Evolutionary conservation across 78 protist genomes (phyloP).

Genomic region (Cavenderia fasciculata): DNA sequence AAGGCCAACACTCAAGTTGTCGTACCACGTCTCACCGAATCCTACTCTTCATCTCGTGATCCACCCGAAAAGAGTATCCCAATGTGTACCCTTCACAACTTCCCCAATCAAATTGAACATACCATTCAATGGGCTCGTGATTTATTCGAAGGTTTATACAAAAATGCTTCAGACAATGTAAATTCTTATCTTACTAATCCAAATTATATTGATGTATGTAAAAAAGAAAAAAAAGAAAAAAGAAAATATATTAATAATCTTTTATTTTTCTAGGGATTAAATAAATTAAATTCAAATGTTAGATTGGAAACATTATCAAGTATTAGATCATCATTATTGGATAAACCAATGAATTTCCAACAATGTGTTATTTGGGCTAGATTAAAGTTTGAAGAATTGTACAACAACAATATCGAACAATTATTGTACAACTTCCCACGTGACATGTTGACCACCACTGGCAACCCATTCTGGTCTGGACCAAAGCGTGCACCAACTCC

Average conservation of each 20-base stretch:
- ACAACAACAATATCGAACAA: slow-evolving; percentile 88
- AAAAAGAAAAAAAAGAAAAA: background rate
- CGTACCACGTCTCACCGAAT: slow-evolving; percentile 97
- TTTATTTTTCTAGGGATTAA: background rate
- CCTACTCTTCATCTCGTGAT: slow-evolving; percentile 94
- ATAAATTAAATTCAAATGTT: slow-evolving; percentile 8
- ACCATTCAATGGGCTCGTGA: slow-evolving; percentile 92
- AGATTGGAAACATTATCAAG: slow-evolving; percentile 76
- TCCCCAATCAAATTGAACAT: slow-evolving; percentile 98
- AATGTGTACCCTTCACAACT: slow-evolving; percentile 97
- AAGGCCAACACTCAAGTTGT: slow-evolving; percentile 96
- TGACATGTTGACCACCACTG: slow-evolving; percentile 90
- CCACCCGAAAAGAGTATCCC: slow-evolving; percentile 98
- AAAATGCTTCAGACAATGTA: slow-evolving; percentile 79
- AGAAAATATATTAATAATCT: background rate
- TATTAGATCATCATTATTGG: slow-evolving; percentile 50
- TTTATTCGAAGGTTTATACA: slow-evolving; percentile 90
- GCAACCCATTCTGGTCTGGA: slow-evolving; percentile 94
- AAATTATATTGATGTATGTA: slow-evolving; percentile 36
- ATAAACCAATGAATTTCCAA: slow-evolving; percentile 82
- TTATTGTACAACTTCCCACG: slow-evolving; percentile 97
- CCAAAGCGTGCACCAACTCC: slow-evolving; percentile 93
- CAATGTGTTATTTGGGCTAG: slow-evolving; percentile 98
- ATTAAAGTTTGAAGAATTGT: slow-evolving; percentile 91
- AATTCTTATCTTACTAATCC: slow-evolving; percentile 84